phyloP scores from a whole-genome alignment of 106 monocot genomes.

The Dendrobium huoshanense region DNA sequence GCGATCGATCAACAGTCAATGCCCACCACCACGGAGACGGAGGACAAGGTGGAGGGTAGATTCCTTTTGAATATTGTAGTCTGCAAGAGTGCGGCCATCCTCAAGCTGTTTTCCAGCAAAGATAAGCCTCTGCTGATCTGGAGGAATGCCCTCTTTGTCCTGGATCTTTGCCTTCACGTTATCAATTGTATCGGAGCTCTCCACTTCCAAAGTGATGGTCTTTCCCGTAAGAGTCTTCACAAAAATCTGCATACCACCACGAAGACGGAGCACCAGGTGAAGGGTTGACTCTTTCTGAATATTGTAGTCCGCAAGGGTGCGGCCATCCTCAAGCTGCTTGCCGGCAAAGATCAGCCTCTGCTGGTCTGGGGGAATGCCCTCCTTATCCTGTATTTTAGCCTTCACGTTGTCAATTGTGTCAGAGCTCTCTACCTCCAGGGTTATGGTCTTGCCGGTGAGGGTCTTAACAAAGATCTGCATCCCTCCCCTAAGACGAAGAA shows the following conservation, averaged over 20 bases:
- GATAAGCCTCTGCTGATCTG: no score
- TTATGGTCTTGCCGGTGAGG: no score
- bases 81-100: no score
- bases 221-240: constrained; percentile 3
- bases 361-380: no score
- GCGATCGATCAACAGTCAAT: background rate
- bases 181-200: no score
- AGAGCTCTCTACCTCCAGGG: no score
- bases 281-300: constrained; percentile 4
- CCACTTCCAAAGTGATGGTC: constrained; percentile 1
- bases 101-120: no score
- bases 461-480: no score
- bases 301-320: constrained; percentile 1
- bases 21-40: constrained; percentile 3
- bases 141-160: no score
- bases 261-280: constrained; percentile 3
- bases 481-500: background rate
- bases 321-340: constrained; percentile 5
- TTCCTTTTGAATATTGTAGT: background rate
- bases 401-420: no score
- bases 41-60: constrained; percentile 6
- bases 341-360: background rate
- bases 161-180: no score
- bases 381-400: no score
- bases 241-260: constrained; percentile 6